Evolutionary conservation across 768 basidiomycete genomes (phyloP), one percentile per base, ranked within the genome.

Genomic region (Agaricus blazei): DNA sequence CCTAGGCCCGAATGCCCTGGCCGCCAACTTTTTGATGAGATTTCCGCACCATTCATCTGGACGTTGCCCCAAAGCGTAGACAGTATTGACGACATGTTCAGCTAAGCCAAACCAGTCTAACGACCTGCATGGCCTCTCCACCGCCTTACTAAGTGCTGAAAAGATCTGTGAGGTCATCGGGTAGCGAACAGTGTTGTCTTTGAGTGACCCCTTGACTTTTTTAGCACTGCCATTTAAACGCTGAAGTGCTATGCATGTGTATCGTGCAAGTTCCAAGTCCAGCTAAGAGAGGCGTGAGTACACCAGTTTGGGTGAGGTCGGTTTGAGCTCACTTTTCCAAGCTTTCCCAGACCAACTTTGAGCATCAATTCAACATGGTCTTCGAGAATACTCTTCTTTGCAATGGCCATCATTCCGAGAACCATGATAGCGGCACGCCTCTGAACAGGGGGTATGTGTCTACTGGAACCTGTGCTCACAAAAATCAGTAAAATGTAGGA

Each of bases 31-130:
- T 71, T 85, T 90, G 67, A 98, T 86, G 50, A 98, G 75, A 1
- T 77, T 78, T 53, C 85, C 80, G 68, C 93, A 95, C 34, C 98
- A 74, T 1, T 78, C 67, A 65, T 97, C 96, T 0, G 96, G 97
- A 59, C 93, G 93, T 63, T 98, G 93, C 19, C 91, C 95, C 2
- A 99, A 81, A 0, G 89, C 85, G 62, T 98, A 99, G 49, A 97
- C 87, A 1, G 96, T 93, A 67, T 99, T 98, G 70, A 99, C 87
- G 8, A 87, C 91, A 68, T 99, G 96, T 67, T 99, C 97, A 0
- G 96, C 92, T 72, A 98, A 83, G 9, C 88, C 88, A 62, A 99
- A 98, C 96, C 96, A 99, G 56, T 98, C 94, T 61, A 86, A 90
- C 19, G 88, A 87, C 44, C 85, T 80, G 55, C 85, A 90, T 0